Conservation (phyloP, 192 early-diverging fungal genomes). For the Coemansia sp. region DNA sequence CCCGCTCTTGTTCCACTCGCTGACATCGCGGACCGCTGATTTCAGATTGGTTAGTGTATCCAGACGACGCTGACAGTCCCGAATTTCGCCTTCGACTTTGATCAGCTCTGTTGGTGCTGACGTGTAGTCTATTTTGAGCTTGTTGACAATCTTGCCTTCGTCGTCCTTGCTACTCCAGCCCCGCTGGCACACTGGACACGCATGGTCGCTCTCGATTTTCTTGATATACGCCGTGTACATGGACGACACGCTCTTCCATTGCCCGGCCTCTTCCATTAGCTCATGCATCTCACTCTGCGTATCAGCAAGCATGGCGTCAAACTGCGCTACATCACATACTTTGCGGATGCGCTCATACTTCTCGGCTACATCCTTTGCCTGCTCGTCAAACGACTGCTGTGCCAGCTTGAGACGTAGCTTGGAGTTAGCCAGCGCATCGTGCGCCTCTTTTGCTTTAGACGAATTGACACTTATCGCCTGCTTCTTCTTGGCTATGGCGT, state of each 20-base stretch:
- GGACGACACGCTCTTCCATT: constrained; percentile 55
- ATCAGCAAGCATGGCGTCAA: constrained; percentile 35
- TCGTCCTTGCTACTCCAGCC: constrained; percentile 62
- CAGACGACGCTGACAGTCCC: constrained; percentile 22
- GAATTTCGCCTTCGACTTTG: constrained; percentile 31
- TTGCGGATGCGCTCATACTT: constrained; percentile 21
- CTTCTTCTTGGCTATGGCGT: constrained; percentile 29
- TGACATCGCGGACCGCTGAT: constrained; percentile 36
- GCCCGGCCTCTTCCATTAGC: constrained; percentile 45
- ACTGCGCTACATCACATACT: constrained; percentile 21
- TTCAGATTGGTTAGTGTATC: constrained; percentile 25
- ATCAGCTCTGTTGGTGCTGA: constrained; percentile 44
- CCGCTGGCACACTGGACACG: constrained; percentile 84
- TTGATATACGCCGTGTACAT: constrained; percentile 70
- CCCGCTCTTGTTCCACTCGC: constrained; percentile 39
- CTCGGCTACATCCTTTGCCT: constrained; percentile 18
- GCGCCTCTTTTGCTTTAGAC: constrained; percentile 8
- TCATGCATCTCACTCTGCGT: constrained; percentile 51
- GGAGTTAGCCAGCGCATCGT: constrained; percentile 21
- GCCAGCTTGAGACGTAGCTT: constrained; percentile 42
- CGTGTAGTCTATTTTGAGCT: constrained; percentile 49
- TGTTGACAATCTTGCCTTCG: constrained; percentile 31
- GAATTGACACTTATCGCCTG: constrained; percentile 15
- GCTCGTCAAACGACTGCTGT: constrained; percentile 30
- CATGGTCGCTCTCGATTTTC: constrained; percentile 61